phyloP scores from a whole-genome alignment of 2,329 filamentous ascomycete genomes.

The Harringtonia lauricola region DNA sequence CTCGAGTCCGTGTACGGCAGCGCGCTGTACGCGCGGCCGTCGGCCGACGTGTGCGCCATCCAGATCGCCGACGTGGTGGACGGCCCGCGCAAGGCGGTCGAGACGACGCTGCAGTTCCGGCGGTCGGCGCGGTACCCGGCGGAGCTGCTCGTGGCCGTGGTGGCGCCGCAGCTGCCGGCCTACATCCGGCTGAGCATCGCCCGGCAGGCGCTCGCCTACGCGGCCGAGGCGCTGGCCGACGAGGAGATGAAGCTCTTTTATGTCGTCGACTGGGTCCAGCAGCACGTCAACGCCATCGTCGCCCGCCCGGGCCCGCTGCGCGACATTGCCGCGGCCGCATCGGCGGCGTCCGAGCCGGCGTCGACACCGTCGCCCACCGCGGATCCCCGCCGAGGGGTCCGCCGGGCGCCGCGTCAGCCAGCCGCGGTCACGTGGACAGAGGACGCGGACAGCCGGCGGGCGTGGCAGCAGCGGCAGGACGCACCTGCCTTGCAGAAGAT shows the following conservation, averaged over 20 bases:
- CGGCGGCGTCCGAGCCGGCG: constrained; percentile 46
- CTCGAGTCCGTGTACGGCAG: constrained; percentile 73
- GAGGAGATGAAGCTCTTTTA: constrained; percentile 87
- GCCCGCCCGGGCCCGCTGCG: constrained; percentile 73
- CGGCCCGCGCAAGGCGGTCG: constrained; percentile 33
- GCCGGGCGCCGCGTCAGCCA: not conserved
- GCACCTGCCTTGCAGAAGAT: constrained; percentile 60
- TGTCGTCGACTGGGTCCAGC: constrained; percentile 83
- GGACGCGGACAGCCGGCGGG: constrained; percentile 47
- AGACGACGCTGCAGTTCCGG: constrained; percentile 51
- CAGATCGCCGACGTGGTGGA: constrained; percentile 47
- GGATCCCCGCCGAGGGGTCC: too few species aligned
- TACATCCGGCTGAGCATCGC: constrained; percentile 89
- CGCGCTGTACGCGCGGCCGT: constrained; percentile 53
- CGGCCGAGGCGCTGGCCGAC: constrained; percentile 59
- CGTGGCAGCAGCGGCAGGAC: constrained; percentile 60
- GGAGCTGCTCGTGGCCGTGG: constrained; percentile 57
- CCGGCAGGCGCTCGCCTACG: constrained; percentile 62
- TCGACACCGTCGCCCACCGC: constrained; percentile 8
- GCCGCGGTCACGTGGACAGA: constrained; percentile 42
- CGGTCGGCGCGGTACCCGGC: constrained; percentile 65
- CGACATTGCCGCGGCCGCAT: constrained; percentile 72
- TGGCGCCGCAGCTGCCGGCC: constrained; percentile 59
- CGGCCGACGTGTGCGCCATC: constrained; percentile 58
- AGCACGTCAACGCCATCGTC: constrained; percentile 71